Percentiles rank a stretch among this genome's conserved stretches.
These are phyloP conservation scores for Halteria grandinella DNA, from an alignment of 73 alveolate species.

Conservation along the genomic window DNA sequence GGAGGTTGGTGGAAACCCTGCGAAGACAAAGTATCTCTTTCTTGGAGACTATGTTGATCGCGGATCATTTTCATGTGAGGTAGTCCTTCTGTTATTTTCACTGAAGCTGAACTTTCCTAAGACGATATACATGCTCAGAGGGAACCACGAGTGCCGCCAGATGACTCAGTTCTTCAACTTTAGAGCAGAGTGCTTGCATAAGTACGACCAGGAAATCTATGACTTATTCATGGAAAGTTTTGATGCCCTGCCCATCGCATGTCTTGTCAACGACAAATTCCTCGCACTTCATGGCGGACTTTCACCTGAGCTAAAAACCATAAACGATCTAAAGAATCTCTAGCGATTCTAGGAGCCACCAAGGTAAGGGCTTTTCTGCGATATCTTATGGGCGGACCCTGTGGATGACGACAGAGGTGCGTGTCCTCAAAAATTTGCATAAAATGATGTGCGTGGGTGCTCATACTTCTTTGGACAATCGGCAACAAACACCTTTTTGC, in stretches of 20 bases:
- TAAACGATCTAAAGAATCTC: constrained; percentile 64
- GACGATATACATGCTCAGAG: constrained; percentile 83
- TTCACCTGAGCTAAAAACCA: constrained; percentile 75
- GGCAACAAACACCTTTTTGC: constrained; percentile 72
- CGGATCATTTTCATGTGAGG: constrained; percentile 94
- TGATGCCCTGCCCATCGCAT: constrained; percentile 64
- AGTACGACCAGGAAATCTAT: constrained; percentile 80
- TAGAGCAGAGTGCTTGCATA: constrained; percentile 79
- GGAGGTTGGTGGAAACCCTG: constrained; percentile 94
- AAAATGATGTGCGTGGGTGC: constrained; percentile 90
- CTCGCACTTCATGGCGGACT: constrained; percentile 80
- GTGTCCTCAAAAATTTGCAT: constrained; percentile 48
- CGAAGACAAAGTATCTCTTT: constrained; percentile 90
- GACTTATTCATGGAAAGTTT: constrained; percentile 52
- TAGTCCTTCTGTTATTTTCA: constrained; percentile 78
- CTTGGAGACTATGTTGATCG: constrained; percentile 96
- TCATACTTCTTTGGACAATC: constrained; percentile 86
- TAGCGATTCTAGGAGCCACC: constrained; percentile 83
- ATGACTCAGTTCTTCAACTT: constrained; percentile 88
- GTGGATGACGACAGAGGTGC: constrained; percentile 68
- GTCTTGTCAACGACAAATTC: constrained; percentile 56
- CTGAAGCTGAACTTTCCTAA: constrained; percentile 84
- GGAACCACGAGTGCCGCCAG: constrained; percentile 92
- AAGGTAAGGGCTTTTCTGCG: constrained; percentile 79
- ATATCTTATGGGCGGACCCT: constrained; percentile 86